Conservation (phyloP, 495 filamentous ascomycete species). For the Aspergillus nanangensis region DNA sequence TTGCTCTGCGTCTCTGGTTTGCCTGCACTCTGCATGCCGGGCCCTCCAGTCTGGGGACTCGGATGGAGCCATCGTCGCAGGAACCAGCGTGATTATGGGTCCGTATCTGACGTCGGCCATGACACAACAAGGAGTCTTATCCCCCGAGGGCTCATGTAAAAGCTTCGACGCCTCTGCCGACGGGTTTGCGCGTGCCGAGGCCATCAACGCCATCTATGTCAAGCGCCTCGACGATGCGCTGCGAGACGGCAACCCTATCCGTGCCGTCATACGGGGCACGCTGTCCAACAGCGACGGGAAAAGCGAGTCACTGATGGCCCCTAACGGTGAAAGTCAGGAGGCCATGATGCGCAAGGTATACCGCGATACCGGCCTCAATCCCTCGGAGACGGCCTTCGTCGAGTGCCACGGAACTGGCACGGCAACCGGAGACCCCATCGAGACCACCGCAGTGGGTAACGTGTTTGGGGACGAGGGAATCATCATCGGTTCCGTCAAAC, state of each 20-base stretch:
- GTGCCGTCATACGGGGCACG: conserved; percentile 31
- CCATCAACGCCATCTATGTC: conserved; percentile 31
- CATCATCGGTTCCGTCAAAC: conserved; percentile 44
- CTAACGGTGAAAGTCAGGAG: conserved; percentile 33
- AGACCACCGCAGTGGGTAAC: too few relatives aligned
- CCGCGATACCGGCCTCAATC: conserved; percentile 25
- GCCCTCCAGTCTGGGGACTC: not conserved
- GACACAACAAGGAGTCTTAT: too few relatives aligned
- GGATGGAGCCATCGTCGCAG: not conserved
- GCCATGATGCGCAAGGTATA: conserved; percentile 40
- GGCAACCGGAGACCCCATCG: too few relatives aligned
- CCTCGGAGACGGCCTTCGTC: conserved; percentile 36
- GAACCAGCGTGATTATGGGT: not conserved
- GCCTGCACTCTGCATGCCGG: not conserved
- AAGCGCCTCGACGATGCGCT: conserved; percentile 37
- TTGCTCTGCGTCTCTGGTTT: not conserved
- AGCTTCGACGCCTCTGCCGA: conserved; percentile 39
- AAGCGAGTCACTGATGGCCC: conserved; percentile 37
- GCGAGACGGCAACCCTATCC: conserved; percentile 38
- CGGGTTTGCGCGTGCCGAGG: conserved; percentile 44
- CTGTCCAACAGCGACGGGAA: conserved; percentile 49
- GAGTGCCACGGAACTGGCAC: too few relatives aligned
- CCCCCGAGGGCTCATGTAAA: conserved; percentile 28
- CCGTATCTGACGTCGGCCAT: not conserved
- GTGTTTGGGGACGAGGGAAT: too few relatives aligned